These are phyloP conservation scores for Moelleriella libera DNA, from an alignment of 2,329 filamentous ascomycete genomes.

Conservation along the genomic window DNA sequence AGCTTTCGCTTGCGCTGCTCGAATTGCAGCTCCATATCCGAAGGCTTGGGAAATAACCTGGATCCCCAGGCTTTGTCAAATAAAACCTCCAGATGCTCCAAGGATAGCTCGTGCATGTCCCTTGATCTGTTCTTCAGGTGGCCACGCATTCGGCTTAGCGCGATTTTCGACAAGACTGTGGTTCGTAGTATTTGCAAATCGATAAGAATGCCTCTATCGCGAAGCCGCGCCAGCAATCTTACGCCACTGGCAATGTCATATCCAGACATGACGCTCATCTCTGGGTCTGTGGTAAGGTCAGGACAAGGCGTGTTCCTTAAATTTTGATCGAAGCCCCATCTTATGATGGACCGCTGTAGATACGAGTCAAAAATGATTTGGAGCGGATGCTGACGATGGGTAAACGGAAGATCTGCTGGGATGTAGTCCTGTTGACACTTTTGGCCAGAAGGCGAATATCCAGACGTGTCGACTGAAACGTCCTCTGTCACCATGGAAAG, in stretches of 20 bases:
- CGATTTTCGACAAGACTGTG: slow-evolving; percentile 15
- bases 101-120: slow-evolving; percentile 16
- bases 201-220: slow-evolving; percentile 20
- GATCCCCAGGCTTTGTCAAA: slow-evolving; percentile 21
- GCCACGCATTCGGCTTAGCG: slow-evolving; percentile 13
- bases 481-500: background rate
- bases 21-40: slow-evolving; percentile 12
- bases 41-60: slow-evolving; percentile 12
- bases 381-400: slow-evolving; percentile 30
- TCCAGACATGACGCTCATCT: slow-evolving; percentile 6
- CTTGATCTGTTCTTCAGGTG: slow-evolving; percentile 13
- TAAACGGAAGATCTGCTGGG: slow-evolving; percentile 25
- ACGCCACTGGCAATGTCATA: slow-evolving; percentile 23
- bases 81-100: slow-evolving; percentile 14
- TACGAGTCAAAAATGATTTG: slow-evolving; percentile 27
- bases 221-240: slow-evolving; percentile 17
- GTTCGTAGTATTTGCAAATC: slow-evolving; percentile 16
- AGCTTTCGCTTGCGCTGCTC: slow-evolving; percentile 15
- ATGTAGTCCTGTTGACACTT: slow-evolving; percentile 10
- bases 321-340: slow-evolving; percentile 30
- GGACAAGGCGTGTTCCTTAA: slow-evolving; percentile 10
- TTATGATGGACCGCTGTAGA: slow-evolving; percentile 25
- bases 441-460: background rate
- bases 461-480: background rate
- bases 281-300: slow-evolving; percentile 4